phyloP scores from a whole-genome alignment of 2,329 filamentous ascomycete species.

The Beauveria pseudobassiana region DNA sequence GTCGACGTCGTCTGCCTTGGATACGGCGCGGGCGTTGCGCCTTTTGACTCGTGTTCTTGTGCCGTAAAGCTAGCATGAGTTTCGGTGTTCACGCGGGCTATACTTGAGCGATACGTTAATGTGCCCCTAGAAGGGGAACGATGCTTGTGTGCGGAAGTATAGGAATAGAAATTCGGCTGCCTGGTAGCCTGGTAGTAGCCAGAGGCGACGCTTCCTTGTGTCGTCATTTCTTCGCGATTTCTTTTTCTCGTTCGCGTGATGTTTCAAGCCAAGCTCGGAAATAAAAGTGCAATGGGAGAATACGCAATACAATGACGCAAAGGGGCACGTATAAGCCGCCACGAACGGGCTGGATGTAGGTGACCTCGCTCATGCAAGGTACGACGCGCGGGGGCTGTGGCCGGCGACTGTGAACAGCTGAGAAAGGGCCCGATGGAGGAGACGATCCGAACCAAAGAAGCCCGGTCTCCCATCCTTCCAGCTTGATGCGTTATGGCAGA shows the following conservation, averaged over 20 bases:
- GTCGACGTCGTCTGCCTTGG: background rate
- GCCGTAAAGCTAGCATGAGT: no score
- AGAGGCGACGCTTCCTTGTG: background rate
- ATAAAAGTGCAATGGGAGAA: background rate
- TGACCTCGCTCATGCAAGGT: conserved; percentile 7
- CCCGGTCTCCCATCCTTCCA: background rate
- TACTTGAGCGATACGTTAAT: background rate
- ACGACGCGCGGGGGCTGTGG: background rate
- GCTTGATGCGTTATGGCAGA: background rate
- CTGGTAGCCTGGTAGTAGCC: background rate
- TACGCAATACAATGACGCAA: background rate
- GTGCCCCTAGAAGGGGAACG: background rate
- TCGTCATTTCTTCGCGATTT: background rate
- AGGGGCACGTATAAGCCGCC: background rate
- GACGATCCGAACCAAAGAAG: background rate
- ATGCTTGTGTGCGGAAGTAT: background rate
- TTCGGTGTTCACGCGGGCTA: no score
- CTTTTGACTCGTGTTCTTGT: background rate
- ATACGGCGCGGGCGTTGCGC: background rate
- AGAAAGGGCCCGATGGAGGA: background rate
- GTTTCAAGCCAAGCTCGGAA: background rate
- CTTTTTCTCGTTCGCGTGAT: background rate
- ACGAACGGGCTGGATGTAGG: background rate
- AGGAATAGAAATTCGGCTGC: background rate
- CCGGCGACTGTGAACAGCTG: background rate